Percentiles rank a stretch among this genome's conserved stretches.
Conservation (phyloP, 768 basidiomycete species). For the Clitopilus passeckerianus region DNA sequence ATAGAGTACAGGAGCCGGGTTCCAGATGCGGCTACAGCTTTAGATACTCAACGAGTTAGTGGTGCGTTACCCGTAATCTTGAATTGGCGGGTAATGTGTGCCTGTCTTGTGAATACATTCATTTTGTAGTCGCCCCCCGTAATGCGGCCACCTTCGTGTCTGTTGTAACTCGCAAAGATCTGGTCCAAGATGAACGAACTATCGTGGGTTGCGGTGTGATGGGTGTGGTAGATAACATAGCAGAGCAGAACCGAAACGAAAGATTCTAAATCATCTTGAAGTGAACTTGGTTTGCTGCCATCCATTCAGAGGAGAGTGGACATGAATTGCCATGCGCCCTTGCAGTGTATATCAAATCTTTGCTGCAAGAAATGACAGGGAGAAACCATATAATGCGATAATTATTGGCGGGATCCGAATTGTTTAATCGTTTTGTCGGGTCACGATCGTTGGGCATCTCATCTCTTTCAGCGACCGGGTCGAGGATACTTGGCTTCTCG, state of each 20-base stretch:
- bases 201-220: constrained; percentile 1
- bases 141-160: neutral
- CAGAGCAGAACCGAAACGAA: constrained; percentile 19
- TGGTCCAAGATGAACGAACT: neutral
- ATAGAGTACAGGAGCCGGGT: neutral
- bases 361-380: too few species aligned
- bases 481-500: too few species aligned
- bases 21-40: too few species aligned
- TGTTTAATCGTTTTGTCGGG: neutral
- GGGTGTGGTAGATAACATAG: constrained; percentile 6
- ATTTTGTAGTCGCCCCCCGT: neutral
- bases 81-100: too few species aligned
- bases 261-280: constrained; percentile 27
- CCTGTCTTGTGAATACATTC: too few species aligned
- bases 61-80: too few species aligned
- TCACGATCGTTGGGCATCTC: too few species aligned
- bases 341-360: too few species aligned
- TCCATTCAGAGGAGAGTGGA: constrained; percentile 14
- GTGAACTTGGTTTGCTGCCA: constrained; percentile 10
- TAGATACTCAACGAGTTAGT: too few species aligned
- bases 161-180: neutral
- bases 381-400: constrained; percentile 17
- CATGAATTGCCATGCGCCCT: too few species aligned
- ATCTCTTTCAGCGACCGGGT: too few species aligned
- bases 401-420: neutral